phyloP scores from a whole-genome alignment of 164 flowering plant species.

The Stephania japonica region DNA sequence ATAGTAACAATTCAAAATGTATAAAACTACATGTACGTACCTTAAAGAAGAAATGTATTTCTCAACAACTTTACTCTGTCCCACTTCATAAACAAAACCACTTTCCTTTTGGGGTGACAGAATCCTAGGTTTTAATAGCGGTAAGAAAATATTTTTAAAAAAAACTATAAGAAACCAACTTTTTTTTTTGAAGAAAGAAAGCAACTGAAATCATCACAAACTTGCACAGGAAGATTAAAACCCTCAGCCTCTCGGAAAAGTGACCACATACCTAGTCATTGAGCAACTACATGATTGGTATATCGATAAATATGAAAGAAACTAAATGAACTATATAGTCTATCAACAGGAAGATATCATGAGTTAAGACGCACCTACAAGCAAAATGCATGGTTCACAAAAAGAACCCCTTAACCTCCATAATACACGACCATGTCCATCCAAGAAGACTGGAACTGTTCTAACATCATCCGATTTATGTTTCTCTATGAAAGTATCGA shows the following conservation, averaged over 20 bases:
- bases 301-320: not conserved
- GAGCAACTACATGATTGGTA: slow-evolving; percentile 11
- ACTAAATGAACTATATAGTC: no score
- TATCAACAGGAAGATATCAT: not conserved
- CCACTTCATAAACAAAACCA: slow-evolving; percentile 9
- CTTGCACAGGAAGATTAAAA: no score
- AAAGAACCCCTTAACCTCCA: slow-evolving; percentile 53
- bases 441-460: slow-evolving; percentile 47
- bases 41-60: slow-evolving; percentile 11
- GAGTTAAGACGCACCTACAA: slow-evolving; percentile 44
- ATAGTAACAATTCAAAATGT: not conserved
- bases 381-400: slow-evolving; percentile 31
- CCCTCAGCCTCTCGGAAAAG: no score
- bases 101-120: slow-evolving; percentile 11
- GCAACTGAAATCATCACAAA: no score
- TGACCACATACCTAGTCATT: no score
- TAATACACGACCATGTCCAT: slow-evolving; percentile 40
- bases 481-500: slow-evolving; percentile 23
- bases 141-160: not conserved
- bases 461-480: slow-evolving; percentile 52
- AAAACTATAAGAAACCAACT: not conserved
- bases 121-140: slow-evolving; percentile 11
- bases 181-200: no score
- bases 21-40: not conserved
- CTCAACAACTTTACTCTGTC: slow-evolving; percentile 9